Evolutionary conservation across 768 basidiomycete genomes (phyloP).

Genomic region (Clitopilus hobsonii): DNA sequence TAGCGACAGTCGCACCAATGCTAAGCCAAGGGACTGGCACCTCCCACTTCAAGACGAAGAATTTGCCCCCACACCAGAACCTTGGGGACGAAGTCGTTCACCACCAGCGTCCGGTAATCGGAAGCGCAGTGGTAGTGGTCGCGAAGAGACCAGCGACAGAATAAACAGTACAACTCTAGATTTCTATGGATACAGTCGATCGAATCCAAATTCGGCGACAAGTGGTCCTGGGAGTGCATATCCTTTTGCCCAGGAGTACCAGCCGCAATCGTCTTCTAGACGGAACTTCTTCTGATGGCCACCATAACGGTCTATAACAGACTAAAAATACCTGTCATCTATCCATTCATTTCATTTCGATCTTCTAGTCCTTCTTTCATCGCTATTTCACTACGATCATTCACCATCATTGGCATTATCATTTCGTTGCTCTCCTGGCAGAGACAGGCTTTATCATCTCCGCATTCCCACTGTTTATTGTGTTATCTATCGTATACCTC

Average conservation of each 20-base stretch:
- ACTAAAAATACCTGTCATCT: background rate
- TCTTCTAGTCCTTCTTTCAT: too few relatives aligned
- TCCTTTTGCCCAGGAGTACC: background rate
- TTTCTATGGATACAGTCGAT: background rate
- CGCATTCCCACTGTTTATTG: too few relatives aligned
- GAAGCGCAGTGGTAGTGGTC: background rate
- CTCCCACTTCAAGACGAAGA: background rate
- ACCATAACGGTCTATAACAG: too few relatives aligned
- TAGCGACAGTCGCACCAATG: background rate
- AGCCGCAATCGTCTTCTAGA: background rate
- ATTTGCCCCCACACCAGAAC: background rate
- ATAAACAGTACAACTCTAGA: background rate
- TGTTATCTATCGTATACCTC: too few relatives aligned
- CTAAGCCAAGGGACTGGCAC: background rate
- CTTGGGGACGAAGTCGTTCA: background rate
- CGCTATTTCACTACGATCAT: background rate
- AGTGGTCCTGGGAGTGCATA: background rate
- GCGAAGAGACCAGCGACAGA: background rate
- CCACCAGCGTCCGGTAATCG: background rate
- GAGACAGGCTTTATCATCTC: too few relatives aligned
- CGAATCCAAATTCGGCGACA: background rate
- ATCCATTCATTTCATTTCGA: too few relatives aligned
- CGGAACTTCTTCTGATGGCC: background rate
- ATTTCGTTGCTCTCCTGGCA: background rate
- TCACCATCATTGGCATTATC: background rate